Evolutionary conservation across 305 asterid species (phyloP).

Genomic region (Stenogyne calaminthoides): DNA sequence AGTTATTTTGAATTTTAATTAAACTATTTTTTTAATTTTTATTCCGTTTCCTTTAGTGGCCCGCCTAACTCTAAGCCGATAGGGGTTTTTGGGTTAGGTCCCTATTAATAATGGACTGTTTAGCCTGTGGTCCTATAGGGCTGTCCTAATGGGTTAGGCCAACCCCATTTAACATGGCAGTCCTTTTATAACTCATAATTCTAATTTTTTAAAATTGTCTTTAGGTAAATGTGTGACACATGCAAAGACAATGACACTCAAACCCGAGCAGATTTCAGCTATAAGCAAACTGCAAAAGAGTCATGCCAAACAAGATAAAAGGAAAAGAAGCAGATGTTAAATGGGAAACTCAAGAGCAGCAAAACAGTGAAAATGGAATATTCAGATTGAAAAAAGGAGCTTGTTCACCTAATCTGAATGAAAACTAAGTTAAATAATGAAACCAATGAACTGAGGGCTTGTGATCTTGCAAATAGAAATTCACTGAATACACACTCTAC

Average conservation of each 20-base stretch:
- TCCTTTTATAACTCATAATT: not conserved
- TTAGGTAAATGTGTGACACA: slow-evolving; percentile 89
- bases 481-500: not conserved
- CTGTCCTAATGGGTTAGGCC: too few relatives aligned
- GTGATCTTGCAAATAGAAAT: slow-evolving; percentile 32
- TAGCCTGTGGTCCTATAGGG: too few relatives aligned
- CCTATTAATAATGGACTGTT: too few relatives aligned
- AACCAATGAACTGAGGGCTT: slow-evolving; percentile 26
- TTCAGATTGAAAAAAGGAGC: slow-evolving; percentile 24
- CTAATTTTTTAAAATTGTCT: slow-evolving; percentile 3
- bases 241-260: slow-evolving; percentile 39
- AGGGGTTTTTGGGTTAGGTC: too few relatives aligned
- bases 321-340: slow-evolving; percentile 36
- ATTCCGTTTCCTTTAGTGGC: too few relatives aligned
- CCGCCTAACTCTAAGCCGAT: too few relatives aligned
- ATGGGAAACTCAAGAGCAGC: slow-evolving; percentile 29
- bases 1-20: too few relatives aligned
- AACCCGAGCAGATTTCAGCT: slow-evolving; percentile 29
- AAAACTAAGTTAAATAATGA: slow-evolving; percentile 19
- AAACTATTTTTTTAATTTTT: too few relatives aligned
- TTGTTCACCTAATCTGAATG: slow-evolving; percentile 28
- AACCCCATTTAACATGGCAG: not conserved
- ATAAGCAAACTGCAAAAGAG: slow-evolving; percentile 41
- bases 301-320: slow-evolving; percentile 64
- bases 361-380: slow-evolving; percentile 28